phyloP scores from a whole-genome alignment of 768 basidiomycete species.

The Trametes sanguinea region DNA sequence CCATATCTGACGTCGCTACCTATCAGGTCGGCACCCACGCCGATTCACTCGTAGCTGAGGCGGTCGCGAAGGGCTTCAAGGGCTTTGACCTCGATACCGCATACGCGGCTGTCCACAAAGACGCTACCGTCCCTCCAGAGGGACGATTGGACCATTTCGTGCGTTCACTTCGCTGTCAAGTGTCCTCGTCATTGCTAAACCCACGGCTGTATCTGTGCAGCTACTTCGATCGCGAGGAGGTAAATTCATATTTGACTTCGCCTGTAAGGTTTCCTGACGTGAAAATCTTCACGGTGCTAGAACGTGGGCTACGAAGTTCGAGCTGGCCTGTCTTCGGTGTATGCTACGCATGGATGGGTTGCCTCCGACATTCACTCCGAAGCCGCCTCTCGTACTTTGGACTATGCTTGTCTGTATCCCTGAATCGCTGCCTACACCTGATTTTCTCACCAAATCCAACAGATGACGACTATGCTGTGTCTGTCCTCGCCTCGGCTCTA shows the following conservation, averaged over 20 bases:
- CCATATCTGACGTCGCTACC: background rate
- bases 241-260: constrained; percentile 10
- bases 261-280: background rate
- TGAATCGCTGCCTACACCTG: background rate
- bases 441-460: background rate
- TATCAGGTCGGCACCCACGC: constrained; percentile 73
- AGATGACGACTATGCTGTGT: constrained; percentile 82
- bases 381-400: constrained; percentile 74
- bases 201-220: constrained; percentile 33
- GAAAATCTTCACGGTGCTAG: constrained; percentile 34
- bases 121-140: constrained; percentile 63
- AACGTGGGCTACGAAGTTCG: constrained; percentile 79
- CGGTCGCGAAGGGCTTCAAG: constrained; percentile 62
- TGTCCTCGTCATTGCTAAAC: background rate
- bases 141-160: constrained; percentile 55
- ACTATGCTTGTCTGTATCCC: constrained; percentile 63
- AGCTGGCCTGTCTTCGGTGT: constrained; percentile 74
- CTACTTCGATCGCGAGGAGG: constrained; percentile 76
- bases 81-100: constrained; percentile 66
- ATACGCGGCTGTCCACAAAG: constrained; percentile 76
- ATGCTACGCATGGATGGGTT: constrained; percentile 70
- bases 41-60: constrained; percentile 75
- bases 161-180: constrained; percentile 23
- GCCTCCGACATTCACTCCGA: constrained; percentile 80
- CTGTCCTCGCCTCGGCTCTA: constrained; percentile 58